Evolutionary conservation across 148 eudicot genomes (phyloP).

Genomic region (Rhododendron vialii): DNA sequence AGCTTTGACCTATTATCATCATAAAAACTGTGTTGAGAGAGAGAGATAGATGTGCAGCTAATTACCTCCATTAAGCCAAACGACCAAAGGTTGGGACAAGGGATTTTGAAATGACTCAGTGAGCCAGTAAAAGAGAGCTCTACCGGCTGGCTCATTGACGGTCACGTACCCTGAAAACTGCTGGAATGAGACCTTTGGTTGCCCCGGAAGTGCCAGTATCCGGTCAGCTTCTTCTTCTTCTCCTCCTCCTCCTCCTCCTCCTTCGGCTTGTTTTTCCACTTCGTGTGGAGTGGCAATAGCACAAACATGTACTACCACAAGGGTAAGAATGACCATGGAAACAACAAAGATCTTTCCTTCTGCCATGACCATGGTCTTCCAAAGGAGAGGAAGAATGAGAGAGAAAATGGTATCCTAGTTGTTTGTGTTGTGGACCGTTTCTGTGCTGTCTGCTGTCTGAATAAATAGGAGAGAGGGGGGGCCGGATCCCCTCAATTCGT

Average conservation of each 20-base stretch:
- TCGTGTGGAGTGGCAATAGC: slow-evolving; percentile 8
- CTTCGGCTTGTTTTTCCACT: background rate
- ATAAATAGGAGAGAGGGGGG: slow-evolving; percentile 11
- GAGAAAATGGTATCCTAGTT: background rate
- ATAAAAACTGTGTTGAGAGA: background rate
- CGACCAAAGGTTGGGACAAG: slow-evolving; percentile 54
- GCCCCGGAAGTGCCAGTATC: slow-evolving; percentile 65
- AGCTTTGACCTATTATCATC: background rate
- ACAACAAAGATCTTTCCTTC: background rate
- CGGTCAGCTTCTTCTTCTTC: slow-evolving; percentile 61
- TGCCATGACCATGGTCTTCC: slow-evolving; percentile 11
- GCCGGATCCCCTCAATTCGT: no score
- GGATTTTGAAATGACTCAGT: slow-evolving; percentile 62
- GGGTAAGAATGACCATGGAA: slow-evolving; percentile 5
- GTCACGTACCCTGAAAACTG: slow-evolving; percentile 90
- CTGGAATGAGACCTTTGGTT: slow-evolving; percentile 65
- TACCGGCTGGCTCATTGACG: slow-evolving; percentile 55
- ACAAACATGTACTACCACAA: slow-evolving; percentile 3
- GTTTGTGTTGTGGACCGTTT: background rate
- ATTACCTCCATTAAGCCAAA: slow-evolving; percentile 99
- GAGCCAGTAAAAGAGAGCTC: slow-evolving; percentile 95
- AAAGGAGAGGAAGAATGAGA: background rate
- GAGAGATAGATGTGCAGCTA: background rate
- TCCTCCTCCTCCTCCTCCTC: background rate
- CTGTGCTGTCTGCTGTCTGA: background rate